phyloP scores from a whole-genome alignment of 2,329 filamentous ascomycete species.

The Verticillium nubilum region DNA sequence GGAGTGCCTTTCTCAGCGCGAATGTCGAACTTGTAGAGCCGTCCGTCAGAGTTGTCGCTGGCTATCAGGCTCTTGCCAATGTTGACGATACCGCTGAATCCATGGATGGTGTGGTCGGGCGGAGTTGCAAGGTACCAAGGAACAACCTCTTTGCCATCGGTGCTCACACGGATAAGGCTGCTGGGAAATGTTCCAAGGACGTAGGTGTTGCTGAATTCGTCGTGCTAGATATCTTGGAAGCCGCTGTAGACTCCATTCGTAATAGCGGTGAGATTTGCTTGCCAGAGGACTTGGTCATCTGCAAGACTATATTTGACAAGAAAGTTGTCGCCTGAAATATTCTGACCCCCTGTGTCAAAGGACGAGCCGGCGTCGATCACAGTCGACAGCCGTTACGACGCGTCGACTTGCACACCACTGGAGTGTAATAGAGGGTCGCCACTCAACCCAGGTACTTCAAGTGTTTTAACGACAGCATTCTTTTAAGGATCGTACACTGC shows the following conservation, averaged over 20 bases:
- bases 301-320: slow-evolving; percentile 14
- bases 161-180: slow-evolving; percentile 25
- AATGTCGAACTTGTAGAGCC: slow-evolving; percentile 29
- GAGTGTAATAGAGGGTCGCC: slow-evolving; percentile 10
- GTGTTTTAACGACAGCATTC: slow-evolving; percentile 8
- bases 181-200: slow-evolving; percentile 31
- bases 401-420: slow-evolving; percentile 12
- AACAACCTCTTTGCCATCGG: slow-evolving; percentile 18
- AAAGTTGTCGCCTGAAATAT: slow-evolving; percentile 14
- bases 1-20: not conserved
- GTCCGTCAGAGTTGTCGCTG: slow-evolving; percentile 22
- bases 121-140: slow-evolving; percentile 25
- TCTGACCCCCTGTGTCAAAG: slow-evolving; percentile 11
- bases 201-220: slow-evolving; percentile 27
- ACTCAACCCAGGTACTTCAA: slow-evolving; percentile 11
- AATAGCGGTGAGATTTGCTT: slow-evolving; percentile 19
- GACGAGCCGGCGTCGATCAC: slow-evolving; percentile 12
- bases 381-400: slow-evolving; percentile 8
- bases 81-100: slow-evolving; percentile 7
- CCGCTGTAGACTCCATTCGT: slow-evolving; percentile 25
- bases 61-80: slow-evolving; percentile 21
- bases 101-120: slow-evolving; percentile 18
- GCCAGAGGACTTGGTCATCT: slow-evolving; percentile 12
- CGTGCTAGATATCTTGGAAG: slow-evolving; percentile 33
- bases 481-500: slow-evolving; percentile 14